Conservation (phyloP, 768 basidiomycete genomes). For the Solioccasus polychromus region DNA sequence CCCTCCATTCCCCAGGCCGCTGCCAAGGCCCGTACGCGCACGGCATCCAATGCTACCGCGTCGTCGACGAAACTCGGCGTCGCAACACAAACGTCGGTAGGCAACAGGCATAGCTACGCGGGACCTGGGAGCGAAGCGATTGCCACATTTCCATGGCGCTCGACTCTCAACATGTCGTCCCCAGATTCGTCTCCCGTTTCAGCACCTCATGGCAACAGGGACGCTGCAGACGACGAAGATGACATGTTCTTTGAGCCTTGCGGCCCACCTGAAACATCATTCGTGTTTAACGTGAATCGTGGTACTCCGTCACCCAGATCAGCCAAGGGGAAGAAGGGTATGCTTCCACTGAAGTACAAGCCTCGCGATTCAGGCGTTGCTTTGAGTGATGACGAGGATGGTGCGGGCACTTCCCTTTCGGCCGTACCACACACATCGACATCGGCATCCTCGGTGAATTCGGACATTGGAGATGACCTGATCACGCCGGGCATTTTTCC, state of each 20-base stretch:
- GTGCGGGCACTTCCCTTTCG: slow-evolving; percentile 21
- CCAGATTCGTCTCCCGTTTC: slow-evolving; percentile 49
- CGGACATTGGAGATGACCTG: slow-evolving; percentile 60
- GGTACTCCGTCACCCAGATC: slow-evolving; percentile 56
- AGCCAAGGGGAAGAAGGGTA: slow-evolving; percentile 29
- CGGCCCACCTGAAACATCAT: slow-evolving; percentile 48
- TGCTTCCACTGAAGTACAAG: slow-evolving; percentile 65
- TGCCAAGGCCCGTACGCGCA: slow-evolving; percentile 22
- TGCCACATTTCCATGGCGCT: slow-evolving; percentile 36
- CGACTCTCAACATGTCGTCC: slow-evolving; percentile 39
- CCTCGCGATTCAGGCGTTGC: slow-evolving; percentile 67
- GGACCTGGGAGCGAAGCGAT: slow-evolving; percentile 41
- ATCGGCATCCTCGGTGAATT: slow-evolving; percentile 59
- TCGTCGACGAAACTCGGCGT: slow-evolving; percentile 5
- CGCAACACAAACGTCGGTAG: slow-evolving; percentile 28
- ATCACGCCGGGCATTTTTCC: slow-evolving; percentile 66
- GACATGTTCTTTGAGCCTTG: slow-evolving; percentile 53
- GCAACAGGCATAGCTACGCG: slow-evolving; percentile 66
- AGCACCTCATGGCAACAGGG: slow-evolving; percentile 28
- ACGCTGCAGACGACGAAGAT: slow-evolving; percentile 42
- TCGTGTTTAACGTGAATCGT: slow-evolving; percentile 52
- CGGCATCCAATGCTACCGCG: slow-evolving; percentile 17
- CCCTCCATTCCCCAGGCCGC: slow-evolving; percentile 33
- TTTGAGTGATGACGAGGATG: slow-evolving; percentile 58
- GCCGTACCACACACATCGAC: slow-evolving; percentile 58